A percentile compares a stretch with the other conserved stretches of the same genome.
These are phyloP conservation scores for Paraglomus brasilianum DNA, from an alignment of 192 early-diverging fungal genomes.

Conservation along the genomic window DNA sequence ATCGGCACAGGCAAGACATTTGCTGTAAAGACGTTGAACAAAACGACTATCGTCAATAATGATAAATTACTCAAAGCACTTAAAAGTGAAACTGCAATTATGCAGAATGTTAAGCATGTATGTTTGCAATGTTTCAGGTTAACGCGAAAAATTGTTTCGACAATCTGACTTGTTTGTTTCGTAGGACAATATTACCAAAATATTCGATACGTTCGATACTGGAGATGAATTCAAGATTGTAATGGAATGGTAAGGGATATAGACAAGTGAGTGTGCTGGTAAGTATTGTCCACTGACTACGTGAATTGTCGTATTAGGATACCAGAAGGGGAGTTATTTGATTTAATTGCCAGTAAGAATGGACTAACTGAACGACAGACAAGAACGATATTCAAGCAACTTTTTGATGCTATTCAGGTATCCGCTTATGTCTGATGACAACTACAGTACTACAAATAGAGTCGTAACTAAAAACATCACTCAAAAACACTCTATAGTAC, in stretches of 20 bases:
- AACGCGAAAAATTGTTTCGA: not conserved
- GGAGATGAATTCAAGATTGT: conserved; percentile 8
- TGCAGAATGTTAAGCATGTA: not conserved
- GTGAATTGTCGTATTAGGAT: conserved; percentile 46
- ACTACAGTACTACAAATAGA: not conserved
- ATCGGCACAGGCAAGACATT: not conserved
- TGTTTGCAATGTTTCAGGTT: not conserved
- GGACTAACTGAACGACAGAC: conserved; percentile 76
- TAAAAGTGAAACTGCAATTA: conserved; percentile 3
- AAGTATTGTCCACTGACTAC: too few species aligned
- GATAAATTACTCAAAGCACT: not conserved
- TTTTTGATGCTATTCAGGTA: conserved; percentile 71
- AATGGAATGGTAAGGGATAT: conserved; percentile 13
- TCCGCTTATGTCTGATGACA: not conserved
- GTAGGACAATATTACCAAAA: conserved; percentile 7
- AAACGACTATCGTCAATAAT: not conserved
- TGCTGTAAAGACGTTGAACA: conserved; percentile 16
- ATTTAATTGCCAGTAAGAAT: conserved; percentile 77
- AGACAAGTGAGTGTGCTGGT: not conserved
- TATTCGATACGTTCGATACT: not conserved
- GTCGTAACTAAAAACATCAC: not conserved
- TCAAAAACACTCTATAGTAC: conserved; percentile 50
- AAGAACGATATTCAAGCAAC: conserved; percentile 73
- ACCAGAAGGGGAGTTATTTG: conserved; percentile 90
- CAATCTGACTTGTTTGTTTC: not conserved